Percentiles rank a stretch among this genome's conserved stretches.
These are phyloP conservation scores for Vitis riparia DNA, from an alignment of 164 flowering plant species.

Conservation along the genomic window DNA sequence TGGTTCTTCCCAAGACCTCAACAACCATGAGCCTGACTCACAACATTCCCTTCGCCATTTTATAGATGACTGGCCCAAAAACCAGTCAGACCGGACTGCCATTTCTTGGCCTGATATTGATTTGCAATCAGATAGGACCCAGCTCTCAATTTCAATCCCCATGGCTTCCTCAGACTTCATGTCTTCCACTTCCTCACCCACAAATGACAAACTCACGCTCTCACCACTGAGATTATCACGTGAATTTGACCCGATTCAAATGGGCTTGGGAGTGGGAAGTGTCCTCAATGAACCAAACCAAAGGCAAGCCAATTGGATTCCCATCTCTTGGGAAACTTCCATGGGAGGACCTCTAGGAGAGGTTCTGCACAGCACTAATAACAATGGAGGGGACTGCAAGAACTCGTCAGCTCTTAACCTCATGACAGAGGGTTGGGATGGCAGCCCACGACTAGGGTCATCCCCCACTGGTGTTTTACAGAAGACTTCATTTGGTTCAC, in stretches of 20 bases:
- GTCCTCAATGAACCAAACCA: slow-evolving; percentile 30
- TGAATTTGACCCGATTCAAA: slow-evolving; percentile 54
- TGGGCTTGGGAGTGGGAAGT: slow-evolving; percentile 58
- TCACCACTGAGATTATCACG: slow-evolving; percentile 57
- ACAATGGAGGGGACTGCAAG: slow-evolving; percentile 25
- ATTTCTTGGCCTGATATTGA: slow-evolving; percentile 57
- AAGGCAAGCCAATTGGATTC: slow-evolving; percentile 58
- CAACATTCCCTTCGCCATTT: slow-evolving; percentile 59
- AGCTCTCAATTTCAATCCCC: slow-evolving; percentile 78
- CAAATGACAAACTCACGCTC: slow-evolving; percentile 44
- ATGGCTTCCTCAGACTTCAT: slow-evolving; percentile 51
- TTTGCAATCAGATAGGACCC: slow-evolving; percentile 62
- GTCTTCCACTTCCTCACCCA: slow-evolving; percentile 57
- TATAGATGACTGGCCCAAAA: slow-evolving; percentile 75
- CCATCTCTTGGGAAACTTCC: slow-evolving; percentile 66
- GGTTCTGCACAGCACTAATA: slow-evolving; percentile 52
- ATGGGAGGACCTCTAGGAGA: slow-evolving; percentile 93
- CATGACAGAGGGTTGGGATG: slow-evolving; percentile 64
- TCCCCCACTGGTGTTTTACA: slow-evolving; percentile 84
- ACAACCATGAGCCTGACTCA: slow-evolving; percentile 33
- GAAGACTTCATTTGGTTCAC: slow-evolving; percentile 59
- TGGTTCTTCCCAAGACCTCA: slow-evolving; percentile 32
- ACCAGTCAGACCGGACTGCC: slow-evolving; percentile 36
- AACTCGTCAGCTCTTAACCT: slow-evolving; percentile 52
- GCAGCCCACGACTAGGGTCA: slow-evolving; percentile 49